Evolutionary conservation across 2,329 filamentous ascomycete species (phyloP).

Genomic region (Aplosporella prunicola): DNA sequence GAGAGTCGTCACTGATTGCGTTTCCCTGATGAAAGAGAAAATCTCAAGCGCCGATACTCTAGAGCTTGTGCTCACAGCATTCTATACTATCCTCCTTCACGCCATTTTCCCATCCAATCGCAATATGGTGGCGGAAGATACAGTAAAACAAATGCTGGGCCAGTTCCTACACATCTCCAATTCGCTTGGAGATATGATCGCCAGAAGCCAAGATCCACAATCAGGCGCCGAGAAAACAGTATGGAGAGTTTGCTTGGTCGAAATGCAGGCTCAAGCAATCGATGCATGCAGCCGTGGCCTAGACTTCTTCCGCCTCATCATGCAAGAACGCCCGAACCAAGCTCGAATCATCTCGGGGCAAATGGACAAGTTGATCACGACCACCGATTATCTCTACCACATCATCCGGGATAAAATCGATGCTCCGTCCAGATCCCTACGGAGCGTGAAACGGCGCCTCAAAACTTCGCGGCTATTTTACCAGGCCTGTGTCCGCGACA

Average conservation of each 20-base stretch:
- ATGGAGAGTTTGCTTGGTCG: background rate
- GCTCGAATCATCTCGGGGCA: background rate
- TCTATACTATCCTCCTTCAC: background rate
- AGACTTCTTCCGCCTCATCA: background rate
- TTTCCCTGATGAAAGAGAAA: background rate
- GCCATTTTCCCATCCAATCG: background rate
- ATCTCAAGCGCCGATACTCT: background rate
- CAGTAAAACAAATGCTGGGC: background rate
- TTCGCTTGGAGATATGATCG: background rate
- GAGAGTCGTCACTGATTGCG: background rate
- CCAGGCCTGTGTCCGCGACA: too few species aligned
- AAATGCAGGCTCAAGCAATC: background rate
- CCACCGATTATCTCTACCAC: background rate
- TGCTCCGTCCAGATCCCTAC: background rate
- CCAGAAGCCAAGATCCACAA: background rate
- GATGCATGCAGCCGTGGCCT: background rate
- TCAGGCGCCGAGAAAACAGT: too few species aligned
- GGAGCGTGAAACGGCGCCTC: background rate
- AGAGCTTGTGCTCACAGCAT: background rate
- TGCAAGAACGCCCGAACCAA: background rate
- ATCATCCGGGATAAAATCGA: background rate
- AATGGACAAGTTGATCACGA: background rate
- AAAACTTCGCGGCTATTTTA: background rate
- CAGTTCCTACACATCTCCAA: background rate
- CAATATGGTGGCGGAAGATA: too few species aligned